These are phyloP conservation scores for Camelina laxa DNA, from an alignment of 345 rosid genomes.

Conservation along the genomic window DNA sequence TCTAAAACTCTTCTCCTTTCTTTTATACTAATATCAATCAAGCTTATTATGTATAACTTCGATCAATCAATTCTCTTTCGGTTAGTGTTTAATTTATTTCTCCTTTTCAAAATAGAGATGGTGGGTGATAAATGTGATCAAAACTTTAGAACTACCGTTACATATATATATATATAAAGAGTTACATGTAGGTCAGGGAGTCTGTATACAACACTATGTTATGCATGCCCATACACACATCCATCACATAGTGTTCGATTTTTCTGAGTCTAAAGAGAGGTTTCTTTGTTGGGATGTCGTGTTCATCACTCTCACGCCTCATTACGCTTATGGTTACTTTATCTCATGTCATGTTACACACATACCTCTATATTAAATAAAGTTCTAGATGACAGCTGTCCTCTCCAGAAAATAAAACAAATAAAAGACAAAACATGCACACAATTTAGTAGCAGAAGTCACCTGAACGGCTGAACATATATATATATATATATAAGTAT, in stretches of 20 bases:
- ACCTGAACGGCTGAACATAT: constrained; percentile 34
- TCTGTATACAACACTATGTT: constrained; percentile 7
- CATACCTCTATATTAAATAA: constrained; percentile 13
- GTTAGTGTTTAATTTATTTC: background rate
- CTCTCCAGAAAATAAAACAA: background rate
- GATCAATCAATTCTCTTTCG: constrained; percentile 3
- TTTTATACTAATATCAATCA: background rate
- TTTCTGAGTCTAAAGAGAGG: constrained; percentile 5
- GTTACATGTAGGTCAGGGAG: constrained; percentile 1
- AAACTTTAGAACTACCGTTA: constrained; percentile 30
- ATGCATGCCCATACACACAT: constrained; percentile 21
- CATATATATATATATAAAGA: constrained; percentile 25
- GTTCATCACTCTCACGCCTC: constrained; percentile 35
- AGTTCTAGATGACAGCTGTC: constrained; percentile 18
- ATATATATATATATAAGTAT: background rate
- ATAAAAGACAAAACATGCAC: background rate
- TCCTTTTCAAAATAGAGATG: constrained; percentile 14
- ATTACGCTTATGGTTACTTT: constrained; percentile 31
- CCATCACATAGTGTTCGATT: constrained; percentile 17
- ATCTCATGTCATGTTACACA: constrained; percentile 27
- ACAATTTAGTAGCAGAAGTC: constrained; percentile 34
- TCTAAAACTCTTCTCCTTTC: background rate
- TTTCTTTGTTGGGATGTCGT: constrained; percentile 38
- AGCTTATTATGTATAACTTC: background rate
- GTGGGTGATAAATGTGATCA: constrained; percentile 34